A percentile compares a stretch with the other conserved stretches of the same genome.
Conservation (phyloP, 2,329 filamentous ascomycete species). For the Incumbomyces delicatus region DNA sequence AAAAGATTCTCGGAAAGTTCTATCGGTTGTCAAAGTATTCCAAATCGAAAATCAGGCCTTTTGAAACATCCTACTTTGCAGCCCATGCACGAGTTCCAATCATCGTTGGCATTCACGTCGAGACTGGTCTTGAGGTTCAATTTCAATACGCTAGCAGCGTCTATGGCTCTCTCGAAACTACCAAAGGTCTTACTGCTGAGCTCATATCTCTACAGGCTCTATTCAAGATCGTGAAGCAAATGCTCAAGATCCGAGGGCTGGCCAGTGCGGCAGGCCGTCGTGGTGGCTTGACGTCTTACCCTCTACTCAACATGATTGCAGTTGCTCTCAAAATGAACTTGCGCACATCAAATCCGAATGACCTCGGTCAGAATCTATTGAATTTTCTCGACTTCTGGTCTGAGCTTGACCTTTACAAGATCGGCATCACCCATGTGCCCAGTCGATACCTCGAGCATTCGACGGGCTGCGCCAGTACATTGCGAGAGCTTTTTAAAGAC, state of each 20-base stretch:
- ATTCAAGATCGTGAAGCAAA: constrained; percentile 41
- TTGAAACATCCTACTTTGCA: constrained; percentile 13
- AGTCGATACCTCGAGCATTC: constrained; percentile 30
- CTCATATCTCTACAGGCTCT: constrained; percentile 41
- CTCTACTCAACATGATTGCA: constrained; percentile 48
- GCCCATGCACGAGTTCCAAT: constrained; percentile 23
- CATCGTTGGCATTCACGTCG: constrained; percentile 32
- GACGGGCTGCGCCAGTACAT: too few species aligned
- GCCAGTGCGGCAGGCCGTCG: constrained; percentile 31
- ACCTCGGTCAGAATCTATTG: constrained; percentile 36
- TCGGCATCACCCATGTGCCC: constrained; percentile 43
- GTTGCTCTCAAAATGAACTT: constrained; percentile 41
- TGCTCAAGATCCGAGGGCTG: constrained; percentile 42
- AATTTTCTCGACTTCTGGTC: constrained; percentile 43
- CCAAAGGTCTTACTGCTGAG: constrained; percentile 38
- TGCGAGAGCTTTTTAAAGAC: constrained; percentile 22
- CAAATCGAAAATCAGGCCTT: constrained; percentile 15
- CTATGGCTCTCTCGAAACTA: constrained; percentile 31
- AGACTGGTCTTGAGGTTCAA: constrained; percentile 43
- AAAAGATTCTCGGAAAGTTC: background rate
- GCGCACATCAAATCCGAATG: constrained; percentile 22
- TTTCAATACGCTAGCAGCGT: constrained; percentile 40
- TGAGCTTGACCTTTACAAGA: constrained; percentile 34
- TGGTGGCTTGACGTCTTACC: constrained; percentile 46
- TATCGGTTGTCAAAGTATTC: constrained; percentile 22